Evolutionary conservation across 2,329 filamentous ascomycete species (phyloP).

Genomic region (Stachybotrys elegans): DNA sequence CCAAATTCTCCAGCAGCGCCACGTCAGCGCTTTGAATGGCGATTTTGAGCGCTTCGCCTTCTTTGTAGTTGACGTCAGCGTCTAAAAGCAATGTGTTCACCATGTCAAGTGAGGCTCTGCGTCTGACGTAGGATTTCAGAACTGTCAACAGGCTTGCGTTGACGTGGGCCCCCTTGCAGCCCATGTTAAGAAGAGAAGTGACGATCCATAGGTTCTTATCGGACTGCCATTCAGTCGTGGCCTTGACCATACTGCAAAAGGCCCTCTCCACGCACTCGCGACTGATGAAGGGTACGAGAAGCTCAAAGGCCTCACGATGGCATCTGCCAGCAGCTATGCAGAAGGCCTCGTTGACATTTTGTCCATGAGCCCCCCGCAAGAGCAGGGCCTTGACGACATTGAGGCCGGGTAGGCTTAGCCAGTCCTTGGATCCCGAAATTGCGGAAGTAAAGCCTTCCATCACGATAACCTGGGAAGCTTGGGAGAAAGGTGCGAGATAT

Average conservation of each 20-base stretch:
- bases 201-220: slow-evolving; percentile 4
- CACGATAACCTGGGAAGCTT: slow-evolving; percentile 3
- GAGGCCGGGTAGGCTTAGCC: slow-evolving; percentile 6
- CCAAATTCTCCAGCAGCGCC: background rate
- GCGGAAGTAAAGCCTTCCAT: background rate
- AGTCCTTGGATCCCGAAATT: background rate
- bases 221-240: slow-evolving; percentile 2
- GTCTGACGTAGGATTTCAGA: background rate
- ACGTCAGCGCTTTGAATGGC: slow-evolving; percentile 4
- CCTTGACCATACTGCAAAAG: background rate
- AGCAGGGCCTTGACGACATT: slow-evolving; percentile 3
- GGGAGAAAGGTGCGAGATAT: background rate
- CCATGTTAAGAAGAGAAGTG: background rate
- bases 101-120: background rate
- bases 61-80: slow-evolving; percentile 5
- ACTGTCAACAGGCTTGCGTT: slow-evolving; percentile 4
- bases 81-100: background rate
- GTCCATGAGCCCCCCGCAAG: slow-evolving; percentile 3
- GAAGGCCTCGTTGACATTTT: slow-evolving; percentile 6
- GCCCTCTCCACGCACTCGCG: slow-evolving; percentile 2
- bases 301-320: slow-evolving; percentile 3
- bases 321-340: slow-evolving; percentile 2
- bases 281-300: background rate
- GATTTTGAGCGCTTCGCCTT: slow-evolving; percentile 5
- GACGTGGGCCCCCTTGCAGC: background rate